Evolutionary conservation across 768 basidiomycete genomes (phyloP).

Genomic region (Russula brevipes): DNA sequence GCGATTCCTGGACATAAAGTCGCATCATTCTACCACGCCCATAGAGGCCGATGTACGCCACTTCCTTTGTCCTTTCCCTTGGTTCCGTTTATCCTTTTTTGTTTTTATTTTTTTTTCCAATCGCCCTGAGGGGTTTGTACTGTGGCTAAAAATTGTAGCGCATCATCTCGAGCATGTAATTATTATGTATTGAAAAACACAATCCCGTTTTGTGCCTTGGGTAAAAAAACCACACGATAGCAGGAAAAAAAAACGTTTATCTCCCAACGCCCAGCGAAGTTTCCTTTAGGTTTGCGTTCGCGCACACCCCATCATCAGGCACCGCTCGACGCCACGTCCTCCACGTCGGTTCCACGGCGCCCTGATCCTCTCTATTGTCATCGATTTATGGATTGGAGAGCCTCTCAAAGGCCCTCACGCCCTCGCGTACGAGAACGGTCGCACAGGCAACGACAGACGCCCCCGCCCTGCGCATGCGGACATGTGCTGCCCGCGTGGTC

Average conservation of each 20-base stretch:
- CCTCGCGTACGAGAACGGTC: conserved; percentile 42
- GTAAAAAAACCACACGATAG: background rate
- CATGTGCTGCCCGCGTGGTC: conserved; percentile 50
- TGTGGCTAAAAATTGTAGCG: background rate
- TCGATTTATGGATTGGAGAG: conserved; percentile 9
- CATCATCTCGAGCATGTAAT: conserved; percentile 6
- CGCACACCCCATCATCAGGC: background rate
- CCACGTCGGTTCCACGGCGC: conserved; percentile 34
- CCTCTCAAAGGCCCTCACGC: conserved; percentile 37
- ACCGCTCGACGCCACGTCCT: conserved; percentile 61
- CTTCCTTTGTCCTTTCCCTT: background rate
- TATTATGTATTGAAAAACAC: background rate
- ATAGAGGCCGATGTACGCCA: background rate
- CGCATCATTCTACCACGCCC: background rate
- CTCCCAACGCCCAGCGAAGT: background rate
- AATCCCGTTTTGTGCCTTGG: background rate
- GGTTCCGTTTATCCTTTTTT: background rate
- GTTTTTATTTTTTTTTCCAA: background rate
- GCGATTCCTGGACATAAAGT: background rate
- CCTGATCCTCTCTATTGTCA: conserved; percentile 31
- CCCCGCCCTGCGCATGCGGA: conserved; percentile 70
- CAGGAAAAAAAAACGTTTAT: background rate
- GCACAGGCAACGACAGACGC: conserved; percentile 67
- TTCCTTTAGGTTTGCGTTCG: background rate
- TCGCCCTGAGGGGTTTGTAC: background rate